phyloP scores from a whole-genome alignment of 1,284 basidiomycete species.

The Malassezia dermatis region DNA sequence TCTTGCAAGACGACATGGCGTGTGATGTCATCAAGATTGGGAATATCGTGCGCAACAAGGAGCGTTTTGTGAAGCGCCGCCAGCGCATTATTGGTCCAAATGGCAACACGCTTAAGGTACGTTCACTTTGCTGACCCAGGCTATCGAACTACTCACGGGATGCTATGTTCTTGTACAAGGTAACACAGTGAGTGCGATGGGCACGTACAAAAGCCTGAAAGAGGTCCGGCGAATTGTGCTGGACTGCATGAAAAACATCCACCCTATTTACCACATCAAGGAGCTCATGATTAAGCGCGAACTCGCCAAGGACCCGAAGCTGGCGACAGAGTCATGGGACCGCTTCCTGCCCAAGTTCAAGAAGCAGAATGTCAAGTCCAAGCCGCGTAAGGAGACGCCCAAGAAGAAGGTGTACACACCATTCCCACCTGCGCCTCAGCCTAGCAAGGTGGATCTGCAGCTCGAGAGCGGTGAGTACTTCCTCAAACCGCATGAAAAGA shows the following conservation, averaged over 20 bases:
- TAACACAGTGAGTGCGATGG: slow-evolving; percentile 95
- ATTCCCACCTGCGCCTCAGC: slow-evolving; percentile 88
- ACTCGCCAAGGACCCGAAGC: slow-evolving; percentile 92
- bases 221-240: slow-evolving; percentile 88
- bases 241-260: slow-evolving; percentile 99
- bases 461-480: slow-evolving; percentile 95
- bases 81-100: slow-evolving; percentile 95
- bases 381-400: slow-evolving; percentile 49
- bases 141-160: slow-evolving; percentile 89
- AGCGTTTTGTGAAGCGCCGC: slow-evolving; percentile 87
- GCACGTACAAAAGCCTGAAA: slow-evolving; percentile 84
- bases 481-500: slow-evolving; percentile 69
- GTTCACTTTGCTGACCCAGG: slow-evolving; percentile 53
- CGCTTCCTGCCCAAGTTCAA: slow-evolving; percentile 94
- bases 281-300: slow-evolving; percentile 98
- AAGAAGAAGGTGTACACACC: slow-evolving; percentile 96
- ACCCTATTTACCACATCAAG: slow-evolving; percentile 99
- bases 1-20: slow-evolving; percentile 77
- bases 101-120: slow-evolving; percentile 86
- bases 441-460: slow-evolving; percentile 88
- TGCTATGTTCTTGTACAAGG: slow-evolving; percentile 98
- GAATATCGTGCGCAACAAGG: slow-evolving; percentile 85
- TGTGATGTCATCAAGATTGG: slow-evolving; percentile 99
- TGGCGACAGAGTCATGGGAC: slow-evolving; percentile 90
- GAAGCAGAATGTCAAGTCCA: slow-evolving; percentile 72